A percentile compares a stretch with the other conserved stretches of the same genome.
Conservation (phyloP, 148 eudicot genomes). For the Rhododendron griersonianum region DNA sequence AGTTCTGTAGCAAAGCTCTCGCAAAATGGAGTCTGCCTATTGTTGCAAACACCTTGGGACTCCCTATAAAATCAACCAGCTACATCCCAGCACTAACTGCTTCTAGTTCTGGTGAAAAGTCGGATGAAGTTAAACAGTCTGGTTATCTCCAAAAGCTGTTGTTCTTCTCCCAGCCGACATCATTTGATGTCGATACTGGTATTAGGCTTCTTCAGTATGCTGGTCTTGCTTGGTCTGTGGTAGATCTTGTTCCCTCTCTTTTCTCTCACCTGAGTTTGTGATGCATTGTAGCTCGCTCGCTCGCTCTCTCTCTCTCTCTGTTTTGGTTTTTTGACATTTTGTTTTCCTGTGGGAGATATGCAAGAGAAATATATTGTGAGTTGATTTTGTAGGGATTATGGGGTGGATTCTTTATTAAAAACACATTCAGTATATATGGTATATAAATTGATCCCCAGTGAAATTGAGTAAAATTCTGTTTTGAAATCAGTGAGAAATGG, state of each 20-base stretch:
- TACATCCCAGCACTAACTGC: slow-evolving; percentile 57
- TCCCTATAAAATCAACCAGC: slow-evolving; percentile 68
- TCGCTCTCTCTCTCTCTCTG: background rate
- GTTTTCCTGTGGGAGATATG: background rate
- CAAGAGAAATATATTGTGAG: background rate
- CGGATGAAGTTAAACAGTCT: slow-evolving; percentile 42
- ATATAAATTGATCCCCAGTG: background rate
- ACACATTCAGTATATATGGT: background rate
- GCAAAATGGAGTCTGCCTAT: slow-evolving; percentile 90
- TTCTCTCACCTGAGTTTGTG: slow-evolving; percentile 66
- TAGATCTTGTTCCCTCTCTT: slow-evolving; percentile 89
- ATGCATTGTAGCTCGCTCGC: slow-evolving; percentile 4
- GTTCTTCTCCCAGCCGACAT: slow-evolving; percentile 49
- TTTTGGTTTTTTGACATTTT: background rate
- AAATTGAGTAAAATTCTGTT: background rate
- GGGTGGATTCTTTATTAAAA: background rate
- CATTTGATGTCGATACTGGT: slow-evolving; percentile 89
- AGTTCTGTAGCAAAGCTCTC: slow-evolving; percentile 88
- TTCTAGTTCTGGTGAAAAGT: slow-evolving; percentile 28
- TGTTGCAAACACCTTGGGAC: slow-evolving; percentile 63
- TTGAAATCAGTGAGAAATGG: background rate
- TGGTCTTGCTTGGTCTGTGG: slow-evolving; percentile 97
- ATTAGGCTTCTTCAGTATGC: slow-evolving; percentile 90
- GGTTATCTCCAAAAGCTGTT: slow-evolving; percentile 62
- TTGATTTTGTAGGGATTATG: background rate